phyloP scores from a whole-genome alignment of 495 filamentous ascomycete genomes.

The Lentithecium fluviatile region DNA sequence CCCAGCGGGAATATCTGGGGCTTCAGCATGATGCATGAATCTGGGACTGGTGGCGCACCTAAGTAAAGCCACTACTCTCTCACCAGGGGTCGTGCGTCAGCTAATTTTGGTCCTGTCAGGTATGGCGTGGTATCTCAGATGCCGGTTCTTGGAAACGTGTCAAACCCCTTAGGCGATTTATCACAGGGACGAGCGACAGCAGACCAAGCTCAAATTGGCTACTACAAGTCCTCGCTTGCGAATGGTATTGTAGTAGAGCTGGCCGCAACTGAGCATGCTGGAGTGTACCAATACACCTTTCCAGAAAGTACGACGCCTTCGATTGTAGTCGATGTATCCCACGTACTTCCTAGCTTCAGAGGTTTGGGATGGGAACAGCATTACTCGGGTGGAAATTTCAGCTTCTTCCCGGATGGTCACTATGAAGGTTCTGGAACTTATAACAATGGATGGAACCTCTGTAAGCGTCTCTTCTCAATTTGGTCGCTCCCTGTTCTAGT shows the following conservation, averaged over 20 bases:
- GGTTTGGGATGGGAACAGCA: constrained; percentile 60
- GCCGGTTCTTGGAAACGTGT: constrained; percentile 54
- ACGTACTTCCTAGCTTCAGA: constrained; percentile 63
- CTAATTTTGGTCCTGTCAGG: neutral
- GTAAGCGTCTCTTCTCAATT: constrained; percentile 37
- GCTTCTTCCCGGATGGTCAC: constrained; percentile 51
- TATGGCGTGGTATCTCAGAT: constrained; percentile 68
- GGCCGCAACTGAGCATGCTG: constrained; percentile 60
- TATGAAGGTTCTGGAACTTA: constrained; percentile 67
- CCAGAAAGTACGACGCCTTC: constrained; percentile 49
- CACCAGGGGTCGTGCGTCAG: no score
- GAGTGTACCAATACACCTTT: constrained; percentile 64
- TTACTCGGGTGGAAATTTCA: constrained; percentile 66
- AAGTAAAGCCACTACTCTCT: constrained; percentile 48
- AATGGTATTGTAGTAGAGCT: constrained; percentile 61
- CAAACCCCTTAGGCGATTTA: constrained; percentile 58
- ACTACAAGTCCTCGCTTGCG: constrained; percentile 58
- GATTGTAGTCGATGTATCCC: constrained; percentile 68
- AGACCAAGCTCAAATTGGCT: constrained; percentile 61
- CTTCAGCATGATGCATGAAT: constrained; percentile 74
- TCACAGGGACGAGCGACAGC: constrained; percentile 51
- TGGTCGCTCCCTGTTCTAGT: neutral
- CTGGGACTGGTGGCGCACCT: constrained; percentile 70
- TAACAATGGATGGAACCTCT: constrained; percentile 63
- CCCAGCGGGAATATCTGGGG: constrained; percentile 61